phyloP scores from a whole-genome alignment of 371 early-diverging fungal species.

The Mortierella sp. region DNA sequence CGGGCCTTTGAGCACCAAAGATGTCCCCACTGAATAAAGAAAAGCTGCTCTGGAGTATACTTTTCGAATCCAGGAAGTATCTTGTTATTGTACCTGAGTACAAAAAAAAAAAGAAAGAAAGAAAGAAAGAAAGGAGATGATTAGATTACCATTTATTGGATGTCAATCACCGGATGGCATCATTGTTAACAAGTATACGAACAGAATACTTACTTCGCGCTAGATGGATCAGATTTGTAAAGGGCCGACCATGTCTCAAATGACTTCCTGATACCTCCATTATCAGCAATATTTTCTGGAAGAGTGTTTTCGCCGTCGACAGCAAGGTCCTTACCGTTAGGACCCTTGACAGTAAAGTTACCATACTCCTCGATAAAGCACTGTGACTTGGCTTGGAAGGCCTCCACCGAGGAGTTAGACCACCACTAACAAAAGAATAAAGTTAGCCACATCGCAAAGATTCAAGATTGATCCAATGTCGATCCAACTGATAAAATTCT shows the following conservation, averaged over 20 bases:
- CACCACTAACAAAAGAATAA: not conserved
- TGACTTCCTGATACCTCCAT: constrained; percentile 71
- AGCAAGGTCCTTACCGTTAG: constrained; percentile 15
- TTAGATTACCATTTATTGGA: too few relatives aligned
- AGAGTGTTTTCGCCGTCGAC: constrained; percentile 74
- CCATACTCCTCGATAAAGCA: constrained; percentile 79
- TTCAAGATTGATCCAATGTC: not conserved
- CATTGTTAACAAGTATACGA: too few relatives aligned
- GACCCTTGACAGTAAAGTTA: constrained; percentile 23
- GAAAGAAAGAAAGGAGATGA: not conserved
- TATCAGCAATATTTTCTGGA: constrained; percentile 83
- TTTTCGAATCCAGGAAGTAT: constrained; percentile 31
- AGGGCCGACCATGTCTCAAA: constrained; percentile 60
- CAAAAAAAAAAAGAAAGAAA: not conserved
- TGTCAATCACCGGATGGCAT: too few relatives aligned
- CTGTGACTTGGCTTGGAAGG: constrained; percentile 64
- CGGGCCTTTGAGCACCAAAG: constrained; percentile 22
- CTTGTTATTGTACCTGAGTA: constrained; percentile 30
- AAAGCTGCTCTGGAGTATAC: constrained; percentile 35
- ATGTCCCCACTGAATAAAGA: constrained; percentile 47
- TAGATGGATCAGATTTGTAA: constrained; percentile 55
- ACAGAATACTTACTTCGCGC: constrained; percentile 21
- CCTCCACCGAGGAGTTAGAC: constrained; percentile 45
- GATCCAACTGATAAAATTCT: not conserved
- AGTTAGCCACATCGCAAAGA: not conserved